Evolutionary conservation across 306 rosid species (phyloP), one percentile per base, ranked within the genome.

Genomic region (Heteromeles arbutifolia): DNA sequence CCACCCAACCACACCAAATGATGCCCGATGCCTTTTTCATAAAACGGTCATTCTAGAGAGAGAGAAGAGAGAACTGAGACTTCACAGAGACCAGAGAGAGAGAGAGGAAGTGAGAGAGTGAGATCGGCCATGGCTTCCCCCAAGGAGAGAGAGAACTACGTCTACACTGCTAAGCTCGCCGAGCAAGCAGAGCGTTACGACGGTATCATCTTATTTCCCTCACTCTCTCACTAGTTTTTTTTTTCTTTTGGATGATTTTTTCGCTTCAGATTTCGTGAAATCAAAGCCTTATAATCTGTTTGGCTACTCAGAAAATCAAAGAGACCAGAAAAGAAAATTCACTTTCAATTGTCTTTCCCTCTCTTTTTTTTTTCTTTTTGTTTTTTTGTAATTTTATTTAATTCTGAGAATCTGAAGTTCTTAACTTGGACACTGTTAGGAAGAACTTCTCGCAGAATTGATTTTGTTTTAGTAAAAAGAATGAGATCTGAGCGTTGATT

Each of bases 151-250:
- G 89, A 89, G 67, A 87, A 41, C 83, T 76, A 72, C 73, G 87
- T 89, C 75, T 89, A 89, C 85, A 61, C 56, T 64, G 93, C 92
- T 45, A 88, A 88, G 86, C 88, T 88, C 34, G 87, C 90, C n/a
- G 90, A 89, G 70, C 91, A 89, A 72, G 92, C 92, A 39, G 92
- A 88, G 72, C 92, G 92, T 82, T 86, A 88, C 65, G 92, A 88
- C 50, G 86, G 84, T 86, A 5, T 11, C 15, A 43, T 41, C 10
- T 31, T 6, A 43, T 41, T 41, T 34, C 9, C 25, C 57, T 52
- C 8, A 21, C 66, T 56, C 72, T 59, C 56, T 59, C 8, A 11
- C 9, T 29, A 57, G 3, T 61, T 61, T 25, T 5, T 61, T 9
- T 14, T 0, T 25, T 24, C n/a, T 65, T 37, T 58, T 32, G 52